Evolutionary conservation across 2,329 filamentous ascomycete species (phyloP), one percentile per base, ranked within the genome.

Genomic region (Chaetomiaceae sp.): DNA sequence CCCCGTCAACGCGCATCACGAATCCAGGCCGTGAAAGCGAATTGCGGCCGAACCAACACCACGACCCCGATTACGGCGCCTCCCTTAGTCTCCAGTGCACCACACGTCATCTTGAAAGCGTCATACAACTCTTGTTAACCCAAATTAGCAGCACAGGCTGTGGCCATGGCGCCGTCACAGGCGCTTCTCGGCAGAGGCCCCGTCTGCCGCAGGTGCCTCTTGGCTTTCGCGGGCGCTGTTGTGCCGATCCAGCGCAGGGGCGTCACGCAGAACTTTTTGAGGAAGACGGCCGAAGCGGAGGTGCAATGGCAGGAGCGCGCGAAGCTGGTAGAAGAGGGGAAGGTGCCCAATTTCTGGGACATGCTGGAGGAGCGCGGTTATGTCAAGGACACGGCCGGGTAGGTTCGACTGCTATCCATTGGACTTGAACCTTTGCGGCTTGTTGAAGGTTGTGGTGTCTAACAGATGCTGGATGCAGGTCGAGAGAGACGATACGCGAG

Each of bases 371-470:
- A 86, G 64, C 74, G 87, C 58, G 87, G 86, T 35, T 81, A 79
- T 53, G 70, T 91, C 51, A 86, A 90, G 58, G 79, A 87, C 53
- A 72, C 85, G 27, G 84, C 86, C 54, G 86, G 84, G 84, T 88
- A 70, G 54, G 75, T 62, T 9, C 27, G 11, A 29, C 18, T 30
- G 17, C 37, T 14, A 29, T n/a, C 18, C 36, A 3, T 33, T 27
- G 14, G 18, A n/a, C n/a, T n/a, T n/a, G n/a, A n/a, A n/a, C n/a
- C n/a, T n/a, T n/a, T n/a, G n/a, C n/a, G n/a, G n/a, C n/a, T n/a
- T n/a, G n/a, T n/a, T n/a, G n/a, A n/a, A n/a, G n/a, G 8, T 24
- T 20, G 18, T 11, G 3, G n/a, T 36, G 4, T 32, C 47, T 52
- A 44, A 49, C 54, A 33, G 9, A 19, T 14, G 22, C 14, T 41